Conservation (phyloP, 441 rosid species). For the Biscutella laevigata region DNA sequence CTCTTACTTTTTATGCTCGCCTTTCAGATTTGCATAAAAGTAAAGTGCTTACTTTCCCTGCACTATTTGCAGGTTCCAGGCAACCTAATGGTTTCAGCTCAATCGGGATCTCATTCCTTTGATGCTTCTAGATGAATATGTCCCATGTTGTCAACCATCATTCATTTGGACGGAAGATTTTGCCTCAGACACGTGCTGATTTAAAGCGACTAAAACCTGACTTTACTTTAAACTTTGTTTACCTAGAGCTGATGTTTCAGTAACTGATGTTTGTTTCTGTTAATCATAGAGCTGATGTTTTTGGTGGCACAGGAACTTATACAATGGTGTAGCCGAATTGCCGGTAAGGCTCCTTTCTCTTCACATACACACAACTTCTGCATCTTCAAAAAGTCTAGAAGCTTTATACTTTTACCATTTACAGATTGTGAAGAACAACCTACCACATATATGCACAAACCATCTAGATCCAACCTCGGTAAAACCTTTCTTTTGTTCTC, state of each 20-base stretch:
- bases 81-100: slow-evolving; percentile 78
- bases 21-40: too few species aligned
- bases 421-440: slow-evolving; percentile 48
- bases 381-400: too few species aligned
- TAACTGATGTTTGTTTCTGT: neutral
- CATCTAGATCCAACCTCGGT: slow-evolving; percentile 89
- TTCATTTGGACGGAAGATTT: slow-evolving; percentile 69
- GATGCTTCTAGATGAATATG: slow-evolving; percentile 88
- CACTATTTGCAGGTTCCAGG: slow-evolving; percentile 96
- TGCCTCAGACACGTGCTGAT: slow-evolving; percentile 50
- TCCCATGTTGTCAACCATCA: slow-evolving; percentile 86
- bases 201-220: too few species aligned
- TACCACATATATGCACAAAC: slow-evolving; percentile 65
- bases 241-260: too few species aligned
- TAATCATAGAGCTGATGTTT: slow-evolving; percentile 49
- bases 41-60: too few species aligned
- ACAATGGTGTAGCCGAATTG: slow-evolving; percentile 51
- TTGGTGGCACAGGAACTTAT: slow-evolving; percentile 64
- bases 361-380: neutral
- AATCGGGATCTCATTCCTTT: slow-evolving; percentile 86
- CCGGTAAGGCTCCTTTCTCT: slow-evolving; percentile 40
- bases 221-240: too few species aligned
- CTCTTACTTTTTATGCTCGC: neutral
- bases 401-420: too few species aligned
- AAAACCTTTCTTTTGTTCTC: slow-evolving; percentile 15